Evolutionary conservation across 2,329 filamentous ascomycete genomes (phyloP).

Genomic region (Penicillium sp.): DNA sequence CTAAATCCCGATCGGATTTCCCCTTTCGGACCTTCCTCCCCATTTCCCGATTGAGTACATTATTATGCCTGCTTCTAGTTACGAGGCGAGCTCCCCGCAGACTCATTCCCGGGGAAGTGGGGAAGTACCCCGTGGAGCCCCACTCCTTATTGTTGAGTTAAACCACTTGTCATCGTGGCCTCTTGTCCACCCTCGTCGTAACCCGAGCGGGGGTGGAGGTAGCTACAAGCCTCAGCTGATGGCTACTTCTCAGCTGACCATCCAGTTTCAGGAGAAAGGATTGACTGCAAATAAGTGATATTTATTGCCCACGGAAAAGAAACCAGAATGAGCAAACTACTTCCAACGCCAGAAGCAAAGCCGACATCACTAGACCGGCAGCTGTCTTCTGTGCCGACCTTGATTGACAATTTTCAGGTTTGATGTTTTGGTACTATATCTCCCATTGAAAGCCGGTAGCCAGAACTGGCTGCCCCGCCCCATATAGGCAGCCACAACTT

Average conservation of each 20-base stretch:
- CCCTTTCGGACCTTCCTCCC: neutral
- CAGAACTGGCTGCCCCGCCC: neutral
- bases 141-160: neutral
- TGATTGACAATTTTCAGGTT: neutral
- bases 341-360: neutral
- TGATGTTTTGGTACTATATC: neutral
- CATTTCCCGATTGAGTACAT: neutral
- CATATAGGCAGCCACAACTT: neutral
- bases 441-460: neutral
- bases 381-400: too few relatives aligned
- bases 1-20: neutral
- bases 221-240: neutral
- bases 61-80: neutral
- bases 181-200: neutral
- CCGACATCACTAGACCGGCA: neutral
- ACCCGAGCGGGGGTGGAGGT: neutral
- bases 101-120: neutral
- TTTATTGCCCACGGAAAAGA: neutral
- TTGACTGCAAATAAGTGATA: neutral
- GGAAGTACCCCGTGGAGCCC: neutral
- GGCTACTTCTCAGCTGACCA: neutral
- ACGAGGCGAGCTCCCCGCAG: neutral
- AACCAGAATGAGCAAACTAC: neutral
- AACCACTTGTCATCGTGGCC: neutral
- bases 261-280: neutral